Evolutionary conservation across 2,329 filamentous ascomycete species (phyloP), one percentile per base, ranked within the genome.

Genomic region (Nannizzia gypsea): DNA sequence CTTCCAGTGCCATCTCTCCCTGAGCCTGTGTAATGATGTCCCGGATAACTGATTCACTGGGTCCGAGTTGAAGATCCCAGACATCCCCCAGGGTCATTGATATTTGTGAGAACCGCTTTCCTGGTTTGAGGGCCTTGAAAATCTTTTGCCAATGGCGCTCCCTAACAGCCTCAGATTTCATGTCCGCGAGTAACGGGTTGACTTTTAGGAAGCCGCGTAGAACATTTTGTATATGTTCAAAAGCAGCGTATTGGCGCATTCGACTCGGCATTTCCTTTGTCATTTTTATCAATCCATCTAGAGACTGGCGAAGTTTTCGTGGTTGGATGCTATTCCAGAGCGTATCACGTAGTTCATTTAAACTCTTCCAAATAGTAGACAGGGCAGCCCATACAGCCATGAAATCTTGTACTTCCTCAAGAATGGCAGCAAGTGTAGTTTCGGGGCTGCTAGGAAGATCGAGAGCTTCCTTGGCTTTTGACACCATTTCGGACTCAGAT

Each of bases 161-260:
- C 52, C 91, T 87, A 61, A 99, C 90, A 15, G 93, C 92, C 73
- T 99, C 93, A 0, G 92, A 96, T 71, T 96, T 96, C 73, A 99
- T 81, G 64, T 99, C 93, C 3, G 85, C 83, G 2, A 99, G 80
- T 36, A 96, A 80, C 9, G 86, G 80, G 69, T 97, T 99, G 66
- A 95, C 90, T 72, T 96, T 97, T 64, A 96, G 81, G 56, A 95
- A 82, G 63, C 91, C 86, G 50, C 90, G 88, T 44, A 99, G 82
- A 31, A 95, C 88, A 64, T 84, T 90, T 71, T 99, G 95, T 42
- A 99, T 90, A 69, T 99, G 92, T 73, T 99, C 95, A 71, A 99
- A 99, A n/a, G 95, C 95, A 66, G 95, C 92, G 73, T 99, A 99
- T 70, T 99, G 95, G 62, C 95, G 86, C 92, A 99, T 97, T 62